Evolutionary conservation across 164 flowering plant genomes (phyloP), one percentile per base, ranked within the genome.

Genomic region (Umbellularia californica): DNA sequence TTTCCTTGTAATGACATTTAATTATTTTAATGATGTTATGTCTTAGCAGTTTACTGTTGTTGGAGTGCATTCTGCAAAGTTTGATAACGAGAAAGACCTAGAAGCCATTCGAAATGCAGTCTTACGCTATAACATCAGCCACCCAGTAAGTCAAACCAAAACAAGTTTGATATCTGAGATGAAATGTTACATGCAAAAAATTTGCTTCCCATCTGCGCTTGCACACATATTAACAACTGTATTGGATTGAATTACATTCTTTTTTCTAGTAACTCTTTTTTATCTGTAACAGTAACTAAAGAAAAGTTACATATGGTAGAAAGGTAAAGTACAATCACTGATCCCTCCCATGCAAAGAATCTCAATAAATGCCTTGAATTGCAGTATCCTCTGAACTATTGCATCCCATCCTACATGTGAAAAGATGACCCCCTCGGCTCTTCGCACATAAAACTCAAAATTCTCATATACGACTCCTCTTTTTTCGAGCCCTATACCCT

Each of bases 61-160:
- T 73, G 99, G 99, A 68, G 99, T 95, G 58, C 99, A 95, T 81
- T 95, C 99, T 70, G 99, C 99, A 28, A 95, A 95, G 79, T 95
- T 95, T 79, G 98, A 95, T 72, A 95, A 93, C 78, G 98, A 95
- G 86, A 95, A 90, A 82, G 98, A 95, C 84, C 83, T 89, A 55
- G 96, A 90, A 80, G 99, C 99, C 66, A 95, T 95, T 71, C 95
- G 92, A 47, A 93, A 85, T 87, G 99, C 98, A 72, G 97, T 95
- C 19, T 74, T 95, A 75, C 91, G 98, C 69, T 93, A 95, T 86
- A 82, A 82, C 69, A 86, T 95, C 76, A 78, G 86, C 71, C 99
- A 95, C 71, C 98, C 99, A 19, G 99, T 95, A 87, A 84, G 95
- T 83, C 58, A 63, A 63, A n/a, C 35, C 13, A 62, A 7, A n/a